Evolutionary conservation across 2,329 filamentous ascomycete genomes (phyloP).

Genomic region (Fusarium sororula): DNA sequence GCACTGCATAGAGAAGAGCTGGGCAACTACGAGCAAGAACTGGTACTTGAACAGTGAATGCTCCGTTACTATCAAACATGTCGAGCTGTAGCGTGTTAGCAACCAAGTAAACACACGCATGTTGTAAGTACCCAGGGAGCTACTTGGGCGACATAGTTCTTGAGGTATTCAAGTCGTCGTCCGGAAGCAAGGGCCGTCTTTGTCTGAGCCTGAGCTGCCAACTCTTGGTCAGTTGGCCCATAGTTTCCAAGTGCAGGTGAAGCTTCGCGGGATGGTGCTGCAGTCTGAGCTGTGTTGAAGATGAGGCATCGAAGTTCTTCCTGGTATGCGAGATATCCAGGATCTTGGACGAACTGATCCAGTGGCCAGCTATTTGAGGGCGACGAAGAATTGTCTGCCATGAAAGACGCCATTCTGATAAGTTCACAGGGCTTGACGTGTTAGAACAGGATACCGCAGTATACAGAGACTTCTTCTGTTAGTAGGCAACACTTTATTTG

Average conservation of each 20-base stretch:
- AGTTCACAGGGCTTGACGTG: background rate
- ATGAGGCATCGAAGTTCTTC: constrained; percentile 58
- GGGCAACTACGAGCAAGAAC: constrained; percentile 57
- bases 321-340: constrained; percentile 55
- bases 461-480: background rate
- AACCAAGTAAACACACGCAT: background rate
- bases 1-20: constrained; percentile 59
- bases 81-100: constrained; percentile 54
- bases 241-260: constrained; percentile 45
- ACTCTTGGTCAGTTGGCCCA: constrained; percentile 29
- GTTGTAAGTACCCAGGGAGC: constrained; percentile 56
- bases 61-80: constrained; percentile 64
- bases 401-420: constrained; percentile 16
- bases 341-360: constrained; percentile 51
- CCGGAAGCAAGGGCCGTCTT: constrained; percentile 44
- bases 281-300: constrained; percentile 56
- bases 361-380: constrained; percentile 45
- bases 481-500: background rate
- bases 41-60: constrained; percentile 63
- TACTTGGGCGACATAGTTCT: constrained; percentile 63
- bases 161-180: constrained; percentile 52
- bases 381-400: constrained; percentile 38
- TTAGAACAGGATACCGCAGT: background rate
- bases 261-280: constrained; percentile 51
- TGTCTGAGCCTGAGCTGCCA: constrained; percentile 35